Conservation (phyloP, 139 green algal genomes). For the Coelastrella sp. region DNA sequence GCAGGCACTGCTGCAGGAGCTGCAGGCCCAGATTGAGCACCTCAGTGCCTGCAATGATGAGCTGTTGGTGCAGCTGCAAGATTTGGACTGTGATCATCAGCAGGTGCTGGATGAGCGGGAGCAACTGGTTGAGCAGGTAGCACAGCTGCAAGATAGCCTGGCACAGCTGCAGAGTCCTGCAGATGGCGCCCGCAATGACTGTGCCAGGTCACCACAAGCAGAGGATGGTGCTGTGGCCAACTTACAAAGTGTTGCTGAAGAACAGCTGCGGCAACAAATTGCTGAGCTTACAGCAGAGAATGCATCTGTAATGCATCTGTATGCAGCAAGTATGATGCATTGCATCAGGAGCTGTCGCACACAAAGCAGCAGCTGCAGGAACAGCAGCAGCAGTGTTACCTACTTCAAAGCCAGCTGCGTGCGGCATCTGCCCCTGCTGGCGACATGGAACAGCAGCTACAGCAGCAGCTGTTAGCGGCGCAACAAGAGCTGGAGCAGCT, state of each 20-base stretch:
- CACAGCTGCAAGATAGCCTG: neutral
- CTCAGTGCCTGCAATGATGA: conserved; percentile 24
- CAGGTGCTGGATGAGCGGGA: conserved; percentile 4
- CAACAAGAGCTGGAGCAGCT: neutral
- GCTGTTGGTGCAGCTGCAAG: conserved; percentile 29
- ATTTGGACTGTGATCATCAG: conserved; percentile 20
- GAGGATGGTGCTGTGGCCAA: too few species aligned
- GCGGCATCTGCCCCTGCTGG: too few species aligned
- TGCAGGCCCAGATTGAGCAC: conserved; percentile 35
- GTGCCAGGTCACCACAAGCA: too few species aligned
- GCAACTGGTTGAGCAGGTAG: neutral
- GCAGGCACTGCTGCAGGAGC: conserved; percentile 26
- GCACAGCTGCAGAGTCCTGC: too few species aligned
- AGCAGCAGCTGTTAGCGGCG: conserved; percentile 5
- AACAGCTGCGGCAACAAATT: too few species aligned
- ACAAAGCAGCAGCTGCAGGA: neutral
- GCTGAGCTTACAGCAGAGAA: neutral
- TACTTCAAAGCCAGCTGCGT: neutral
- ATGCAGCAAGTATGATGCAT: neutral
- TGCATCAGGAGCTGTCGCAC: neutral
- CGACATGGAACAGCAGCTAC: neutral
- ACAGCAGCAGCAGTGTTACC: neutral
- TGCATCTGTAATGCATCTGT: neutral
- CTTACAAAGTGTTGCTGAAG: too few species aligned
- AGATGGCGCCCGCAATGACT: too few species aligned